Evolutionary conservation across 441 rosid species (phyloP), one percentile per base, ranked within the genome.

Genomic region (Capsella rubella): DNA sequence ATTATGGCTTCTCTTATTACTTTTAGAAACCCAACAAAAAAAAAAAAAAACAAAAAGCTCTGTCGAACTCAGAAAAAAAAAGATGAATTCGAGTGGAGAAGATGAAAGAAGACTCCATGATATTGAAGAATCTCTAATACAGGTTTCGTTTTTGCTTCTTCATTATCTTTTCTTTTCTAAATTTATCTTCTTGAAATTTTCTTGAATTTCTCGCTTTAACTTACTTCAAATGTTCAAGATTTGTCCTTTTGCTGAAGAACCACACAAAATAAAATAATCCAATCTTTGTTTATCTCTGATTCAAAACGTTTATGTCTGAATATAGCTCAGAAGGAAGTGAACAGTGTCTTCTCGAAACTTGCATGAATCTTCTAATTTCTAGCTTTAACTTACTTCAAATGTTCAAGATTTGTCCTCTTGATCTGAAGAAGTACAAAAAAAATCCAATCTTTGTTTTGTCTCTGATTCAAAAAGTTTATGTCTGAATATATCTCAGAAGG

Each of bases 71-170:
- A 37, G 8, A 4, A 4, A 4, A 31, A 1, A 37, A n/a, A 75
- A 15, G 28, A 32, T 75, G 69, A 49, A 68, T 45, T 45, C 59
- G 31, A 28, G 43, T 15, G 54, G 3, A 9, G 42, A 82, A 29
- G 78, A 74, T 27, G 73, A 74, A 58, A 58, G 54, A 2, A 50
- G 27, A 6, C 27, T 58, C 54, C 67, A n/a, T 21, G 37, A 59
- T 14, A 34, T 50, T 52, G 63, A 67, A 74, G 47, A 74, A 60
- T 67, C 78, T 67, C 78, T 74, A 42, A 59, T 59, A 31, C 78
- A 74, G 78, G 78, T 74, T 65, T 28, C 6, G 0, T 39, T 39
- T 3, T 39, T 39, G 18, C 65, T 35, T 29, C 40, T 9, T 9
- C 4, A 9, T 37, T 37, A 9, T 40, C 25, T 39, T 8, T 39